Percentiles rank a stretch among this genome's conserved stretches.
Evolutionary conservation across 768 basidiomycete genomes (phyloP).

Genomic region (Termitomyces sp.): DNA sequence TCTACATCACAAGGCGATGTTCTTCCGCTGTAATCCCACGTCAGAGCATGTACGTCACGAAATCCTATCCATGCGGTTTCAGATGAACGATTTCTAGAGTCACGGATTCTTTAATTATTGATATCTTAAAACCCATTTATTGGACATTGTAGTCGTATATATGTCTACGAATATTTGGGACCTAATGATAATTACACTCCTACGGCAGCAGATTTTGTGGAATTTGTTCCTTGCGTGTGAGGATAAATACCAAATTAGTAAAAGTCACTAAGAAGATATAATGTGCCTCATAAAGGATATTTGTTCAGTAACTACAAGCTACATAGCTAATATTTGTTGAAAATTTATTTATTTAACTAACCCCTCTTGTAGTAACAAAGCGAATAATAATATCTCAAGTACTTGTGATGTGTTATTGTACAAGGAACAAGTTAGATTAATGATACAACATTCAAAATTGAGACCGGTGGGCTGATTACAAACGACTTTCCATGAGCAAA

Average conservation of each 20-base stretch:
- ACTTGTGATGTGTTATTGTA: neutral
- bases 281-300: no score
- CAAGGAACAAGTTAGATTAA: neutral
- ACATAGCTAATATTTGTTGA: no score
- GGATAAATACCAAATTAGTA: no score
- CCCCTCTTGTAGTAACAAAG: neutral
- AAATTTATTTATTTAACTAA: no score
- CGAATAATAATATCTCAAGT: neutral
- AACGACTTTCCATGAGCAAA: conserved; percentile 29
- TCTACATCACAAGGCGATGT: neutral
- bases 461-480: conserved; percentile 12
- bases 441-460: neutral
- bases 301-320: no score
- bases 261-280: no score
- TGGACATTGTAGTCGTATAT: no score
- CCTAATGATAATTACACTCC: no score
- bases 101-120: neutral
- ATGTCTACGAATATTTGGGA: no score
- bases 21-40: neutral
- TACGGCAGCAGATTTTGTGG: no score
- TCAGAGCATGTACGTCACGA: neutral
- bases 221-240: no score
- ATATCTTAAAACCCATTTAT: neutral
- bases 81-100: neutral
- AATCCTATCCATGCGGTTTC: neutral